Conservation (phyloP, 208 protist species). For the Tritrichomonas musculus region DNA sequence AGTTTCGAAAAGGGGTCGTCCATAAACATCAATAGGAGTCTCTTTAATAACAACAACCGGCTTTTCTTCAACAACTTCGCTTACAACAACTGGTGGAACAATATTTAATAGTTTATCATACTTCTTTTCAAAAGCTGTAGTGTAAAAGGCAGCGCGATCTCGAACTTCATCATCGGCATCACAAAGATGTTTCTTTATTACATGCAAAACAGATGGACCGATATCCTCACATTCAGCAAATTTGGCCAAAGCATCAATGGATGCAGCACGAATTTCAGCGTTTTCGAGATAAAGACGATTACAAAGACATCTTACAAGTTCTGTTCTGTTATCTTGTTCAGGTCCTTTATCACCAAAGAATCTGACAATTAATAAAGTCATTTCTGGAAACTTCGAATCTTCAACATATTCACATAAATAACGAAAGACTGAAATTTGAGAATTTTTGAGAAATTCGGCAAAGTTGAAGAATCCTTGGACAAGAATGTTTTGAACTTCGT, state of each 20-base stretch:
- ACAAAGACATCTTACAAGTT: neutral
- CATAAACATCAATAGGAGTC: too few relatives aligned
- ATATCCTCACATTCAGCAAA: neutral
- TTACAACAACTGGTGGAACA: too few relatives aligned
- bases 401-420: slow-evolving; percentile 23
- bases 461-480: neutral
- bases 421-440: neutral
- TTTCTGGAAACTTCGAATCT: neutral
- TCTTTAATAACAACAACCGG: too few relatives aligned
- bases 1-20: too few relatives aligned
- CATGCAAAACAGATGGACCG: neutral
- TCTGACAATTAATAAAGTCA: neutral
- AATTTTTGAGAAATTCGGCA: neutral
- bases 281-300: neutral
- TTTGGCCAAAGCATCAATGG: neutral
- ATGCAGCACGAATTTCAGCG: neutral
- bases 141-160: neutral
- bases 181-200: neutral
- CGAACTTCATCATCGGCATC: slow-evolving; percentile 15
- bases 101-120: too few relatives aligned
- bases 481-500: neutral
- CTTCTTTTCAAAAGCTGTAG: neutral
- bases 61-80: too few relatives aligned
- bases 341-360: neutral
- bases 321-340: neutral